Conservation (phyloP, 164 flowering plant species). For the Chimonanthus praecox region DNA sequence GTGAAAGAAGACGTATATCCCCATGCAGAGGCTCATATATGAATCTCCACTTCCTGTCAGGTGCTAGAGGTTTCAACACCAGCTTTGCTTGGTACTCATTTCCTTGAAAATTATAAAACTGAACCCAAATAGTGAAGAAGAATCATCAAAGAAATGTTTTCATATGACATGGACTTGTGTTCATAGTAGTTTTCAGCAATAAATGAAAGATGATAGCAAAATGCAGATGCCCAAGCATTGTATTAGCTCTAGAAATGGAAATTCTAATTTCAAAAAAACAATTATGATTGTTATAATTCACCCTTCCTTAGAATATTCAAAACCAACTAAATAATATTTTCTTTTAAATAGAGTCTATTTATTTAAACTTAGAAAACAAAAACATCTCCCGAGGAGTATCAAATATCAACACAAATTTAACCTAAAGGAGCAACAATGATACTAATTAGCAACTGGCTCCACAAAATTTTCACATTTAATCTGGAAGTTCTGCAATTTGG, state of each 20-base stretch:
- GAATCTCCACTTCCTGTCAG: conserved; percentile 70
- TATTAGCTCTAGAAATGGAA: neutral
- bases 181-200: neutral
- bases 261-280: neutral
- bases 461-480: neutral
- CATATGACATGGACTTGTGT: too few species aligned
- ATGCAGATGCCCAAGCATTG: neutral
- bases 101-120: conserved; percentile 74
- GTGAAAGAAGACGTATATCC: conserved; percentile 69
- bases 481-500: neutral
- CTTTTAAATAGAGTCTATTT: too few species aligned
- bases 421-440: neutral
- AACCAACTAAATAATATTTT: neutral
- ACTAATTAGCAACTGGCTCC: too few species aligned
- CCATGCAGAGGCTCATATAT: conserved; percentile 71
- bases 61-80: conserved; percentile 67
- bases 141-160: neutral
- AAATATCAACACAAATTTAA: neutral
- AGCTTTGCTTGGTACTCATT: conserved; percentile 67
- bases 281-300: neutral
- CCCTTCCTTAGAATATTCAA: neutral
- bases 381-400: neutral
- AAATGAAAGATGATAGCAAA: neutral
- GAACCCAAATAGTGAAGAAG: conserved; percentile 18
- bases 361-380: neutral